Percentiles rank a stretch among this genome's conserved stretches.
phyloP scores from a whole-genome alignment of 192 early-diverging fungal genomes.

The Mortierella antarctica region DNA sequence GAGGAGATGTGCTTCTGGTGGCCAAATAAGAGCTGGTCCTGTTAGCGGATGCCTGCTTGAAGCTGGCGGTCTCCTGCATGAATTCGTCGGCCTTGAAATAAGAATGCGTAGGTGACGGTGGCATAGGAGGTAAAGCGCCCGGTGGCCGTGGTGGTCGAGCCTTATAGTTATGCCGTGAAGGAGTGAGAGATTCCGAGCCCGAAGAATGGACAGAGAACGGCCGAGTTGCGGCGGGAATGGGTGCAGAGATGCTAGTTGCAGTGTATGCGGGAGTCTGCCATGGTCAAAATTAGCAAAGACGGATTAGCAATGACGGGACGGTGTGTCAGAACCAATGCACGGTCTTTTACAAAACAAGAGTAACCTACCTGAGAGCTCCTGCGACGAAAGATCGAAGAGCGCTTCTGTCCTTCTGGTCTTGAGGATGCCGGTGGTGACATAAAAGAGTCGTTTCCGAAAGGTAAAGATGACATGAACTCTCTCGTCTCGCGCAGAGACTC shows the following conservation, averaged over 20 bases:
- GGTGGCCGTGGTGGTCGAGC: conserved; percentile 33
- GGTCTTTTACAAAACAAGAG: background rate
- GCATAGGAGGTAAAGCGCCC: conserved; percentile 19
- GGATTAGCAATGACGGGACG: background rate
- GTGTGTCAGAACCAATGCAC: background rate
- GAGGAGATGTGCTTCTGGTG: conserved; percentile 16
- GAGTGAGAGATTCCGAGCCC: conserved; percentile 8
- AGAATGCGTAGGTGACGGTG: conserved; percentile 13
- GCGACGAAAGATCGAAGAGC: conserved; percentile 18
- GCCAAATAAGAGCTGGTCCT: conserved; percentile 25
- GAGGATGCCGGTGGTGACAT: background rate
- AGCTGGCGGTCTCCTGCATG: background rate
- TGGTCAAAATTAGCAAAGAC: background rate
- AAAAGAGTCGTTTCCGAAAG: background rate
- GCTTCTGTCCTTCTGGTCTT: conserved; percentile 14
- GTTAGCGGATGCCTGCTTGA: background rate
- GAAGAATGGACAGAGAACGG: conserved; percentile 23
- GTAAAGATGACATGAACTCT: background rate
- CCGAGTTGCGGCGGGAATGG: conserved; percentile 15
- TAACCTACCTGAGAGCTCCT: conserved; percentile 11
- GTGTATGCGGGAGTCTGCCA: conserved; percentile 10
- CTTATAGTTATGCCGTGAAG: conserved; percentile 31
- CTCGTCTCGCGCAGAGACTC: conserved; percentile 5
- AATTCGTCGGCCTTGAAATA: conserved; percentile 5
- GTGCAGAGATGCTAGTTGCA: conserved; percentile 22